A percentile compares a stretch with the other conserved stretches of the same genome.
Conservation (phyloP, 148 eudicot species). For the Chenopodium quinoa region DNA sequence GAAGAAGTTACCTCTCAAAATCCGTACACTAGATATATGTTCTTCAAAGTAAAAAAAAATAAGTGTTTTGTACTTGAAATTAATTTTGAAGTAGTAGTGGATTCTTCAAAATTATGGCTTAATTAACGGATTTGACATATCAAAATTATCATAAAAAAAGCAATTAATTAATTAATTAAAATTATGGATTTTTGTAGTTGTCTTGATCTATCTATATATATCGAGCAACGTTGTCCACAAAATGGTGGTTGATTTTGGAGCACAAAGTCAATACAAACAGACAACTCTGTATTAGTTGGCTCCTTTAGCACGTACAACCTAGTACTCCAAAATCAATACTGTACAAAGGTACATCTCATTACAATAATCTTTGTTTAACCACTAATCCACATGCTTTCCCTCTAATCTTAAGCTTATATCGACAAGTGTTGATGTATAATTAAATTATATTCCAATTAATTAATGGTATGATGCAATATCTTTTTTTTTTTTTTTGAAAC, state of each 20-base stretch:
- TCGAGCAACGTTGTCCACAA: slow-evolving; percentile 9
- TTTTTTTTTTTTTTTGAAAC: too few species aligned
- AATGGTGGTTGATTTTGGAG: slow-evolving; percentile 23
- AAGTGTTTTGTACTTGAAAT: not conserved
- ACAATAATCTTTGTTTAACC: slow-evolving; percentile 10
- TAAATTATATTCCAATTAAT: not conserved
- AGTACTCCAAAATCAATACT: slow-evolving; percentile 2
- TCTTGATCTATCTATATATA: slow-evolving; percentile 3
- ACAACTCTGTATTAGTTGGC: slow-evolving; percentile 15
- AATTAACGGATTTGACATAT: not conserved
- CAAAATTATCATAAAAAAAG: too few species aligned
- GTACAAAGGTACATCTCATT: slow-evolving; percentile 2
- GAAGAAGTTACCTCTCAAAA: not conserved
- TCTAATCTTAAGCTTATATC: not conserved
- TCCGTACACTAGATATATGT: slow-evolving; percentile 6
- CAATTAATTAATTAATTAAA: not conserved
- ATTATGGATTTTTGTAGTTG: not conserved
- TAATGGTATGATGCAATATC: not conserved
- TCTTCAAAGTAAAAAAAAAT: not conserved
- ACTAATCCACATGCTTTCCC: slow-evolving; percentile 6
- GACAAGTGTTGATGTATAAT: not conserved
- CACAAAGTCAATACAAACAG: slow-evolving; percentile 29
- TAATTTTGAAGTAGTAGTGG: not conserved
- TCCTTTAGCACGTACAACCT: slow-evolving; percentile 10
- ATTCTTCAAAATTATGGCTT: not conserved